Base-by-base conservation (phyloP, 139 green algal species). In the Astrephomene gubernaculifera region DNA sequence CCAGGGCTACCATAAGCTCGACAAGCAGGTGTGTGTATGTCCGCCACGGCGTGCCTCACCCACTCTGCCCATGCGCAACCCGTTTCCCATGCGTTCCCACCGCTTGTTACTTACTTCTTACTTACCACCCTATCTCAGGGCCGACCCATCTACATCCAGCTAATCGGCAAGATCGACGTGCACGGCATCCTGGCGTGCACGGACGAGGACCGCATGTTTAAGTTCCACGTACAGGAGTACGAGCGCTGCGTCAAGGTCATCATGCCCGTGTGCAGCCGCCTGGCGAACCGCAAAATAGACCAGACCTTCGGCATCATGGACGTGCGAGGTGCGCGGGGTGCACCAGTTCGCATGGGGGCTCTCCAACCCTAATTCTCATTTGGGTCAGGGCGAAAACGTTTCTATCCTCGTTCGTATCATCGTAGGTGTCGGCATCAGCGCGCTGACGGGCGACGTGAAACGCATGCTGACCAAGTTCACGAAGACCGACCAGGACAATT, bases 261-360 rank as follows among this genome's bases (percentile, higher is more conserved):
- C 87, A 90, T 97, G 85, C 96, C 96, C 12, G 88, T 96, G 5
- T 96, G 92, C 94, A 95, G 90, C 43, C 87, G 87, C 36, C 76
- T 93, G 22, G 82, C 83, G 17, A 93, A 91, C 22, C 87, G 84
- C 21, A 90, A 96, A 74, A 95, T 97, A 33, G 94, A 97, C 84
- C 90, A 95, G 63, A 98, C 93, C 0, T 96, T 98, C 88, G 95
- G 93, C 68, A 97, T 98, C 83, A 93, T 98, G 89, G 96, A 98
- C 74, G 91, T 98, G 21, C 95, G 95, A 82, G 96, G 92, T 94
- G 82, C 36, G 68, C 14, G 12, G 14, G 49, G 17, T 17, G 49
- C 49, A 57, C 49, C 49, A 25, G 14, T 57, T 57, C 49, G 12
- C 17, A 57, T 57, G 17, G 49, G 49, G 17, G 49, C n/a, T n/a